Evolutionary conservation across 148 eudicot species (phyloP), one percentile per base, ranked within the genome.

Genomic region (Chenopodium formosanum): DNA sequence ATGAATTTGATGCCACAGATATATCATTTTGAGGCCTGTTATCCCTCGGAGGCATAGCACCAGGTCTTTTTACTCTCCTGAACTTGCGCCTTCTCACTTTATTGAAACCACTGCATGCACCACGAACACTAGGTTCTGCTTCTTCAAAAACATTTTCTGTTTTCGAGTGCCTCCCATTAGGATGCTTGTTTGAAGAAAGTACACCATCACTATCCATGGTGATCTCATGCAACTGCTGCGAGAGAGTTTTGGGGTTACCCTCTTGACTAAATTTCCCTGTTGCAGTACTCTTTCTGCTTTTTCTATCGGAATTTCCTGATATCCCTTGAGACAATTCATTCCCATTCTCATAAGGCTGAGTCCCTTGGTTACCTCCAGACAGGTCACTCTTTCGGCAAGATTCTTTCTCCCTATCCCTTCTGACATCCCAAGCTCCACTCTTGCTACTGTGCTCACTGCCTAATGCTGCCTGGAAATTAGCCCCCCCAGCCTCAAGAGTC

Each of bases 1-100:
- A 90, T 73, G 97, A 89, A 92, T 90, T 94, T 85, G 99, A 94
- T 73, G 98, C 95, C 81, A 91, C 93, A 0, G 99, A 92, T 67
- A 87, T 48, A 27, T 92, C 92, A 76, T 87, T 89, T 84, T 83
- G 81, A 73, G 82, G 83, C 75, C 83, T 83, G 67, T 77, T 74
- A 80, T 88, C 91, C 84, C 84, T 87, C 44, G 79, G 81, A 76
- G 82, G 82, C 48, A 82, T 66, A 79, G 88, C 76, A 87, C 87
- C 87, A 40, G 89, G 89, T 85, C 92, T 89, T 86, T 89, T 96
- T 37, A 88, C 83, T 56, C 89, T 88, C 13, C 94, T 91, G 83
- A 91, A 92, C 79, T 90, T 96, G 48, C 90, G 89, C 84, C 95
- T 89, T 70, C 79, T 90, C 58, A 76, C 92, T 89, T 86, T 91